A percentile compares a stretch with the other conserved stretches of the same genome.
Evolutionary conservation across 2,329 filamentous ascomycete genomes (phyloP).

Genomic region (Ilyonectria robusta): DNA sequence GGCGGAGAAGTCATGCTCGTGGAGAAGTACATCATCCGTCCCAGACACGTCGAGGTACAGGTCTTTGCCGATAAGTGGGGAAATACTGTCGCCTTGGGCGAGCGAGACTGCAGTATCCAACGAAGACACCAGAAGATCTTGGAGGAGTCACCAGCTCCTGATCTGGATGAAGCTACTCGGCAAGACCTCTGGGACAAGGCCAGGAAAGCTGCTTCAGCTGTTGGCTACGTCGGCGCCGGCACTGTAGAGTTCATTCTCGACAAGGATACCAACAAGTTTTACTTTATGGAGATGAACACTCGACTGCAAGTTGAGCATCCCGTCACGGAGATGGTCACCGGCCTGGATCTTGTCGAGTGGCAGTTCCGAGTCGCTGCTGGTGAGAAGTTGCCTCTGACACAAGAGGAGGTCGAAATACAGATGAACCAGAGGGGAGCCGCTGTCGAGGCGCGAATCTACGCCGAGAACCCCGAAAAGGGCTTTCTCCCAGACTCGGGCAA

Average conservation of each 20-base stretch:
- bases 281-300: slow-evolving; percentile 88
- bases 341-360: slow-evolving; percentile 89
- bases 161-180: slow-evolving; percentile 70
- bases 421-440: slow-evolving; percentile 86
- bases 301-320: slow-evolving; percentile 97
- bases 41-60: slow-evolving; percentile 91
- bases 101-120: slow-evolving; percentile 91
- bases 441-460: slow-evolving; percentile 96
- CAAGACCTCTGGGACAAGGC: slow-evolving; percentile 77
- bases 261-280: slow-evolving; percentile 85
- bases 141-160: slow-evolving; percentile 88
- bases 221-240: slow-evolving; percentile 90
- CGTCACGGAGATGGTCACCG: slow-evolving; percentile 81
- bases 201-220: slow-evolving; percentile 77
- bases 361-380: slow-evolving; percentile 83
- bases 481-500: slow-evolving; percentile 96
- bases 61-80: slow-evolving; percentile 88
- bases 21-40: slow-evolving; percentile 84
- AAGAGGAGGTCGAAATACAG: slow-evolving; percentile 77
- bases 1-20: slow-evolving; percentile 85
- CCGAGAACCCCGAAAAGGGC: slow-evolving; percentile 91
- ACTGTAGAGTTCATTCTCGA: slow-evolving; percentile 95
- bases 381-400: slow-evolving; percentile 69
- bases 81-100: slow-evolving; percentile 85
- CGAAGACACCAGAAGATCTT: slow-evolving; percentile 91